phyloP scores from a whole-genome alignment of 495 filamentous ascomycete genomes.

The Platismatia glauca region DNA sequence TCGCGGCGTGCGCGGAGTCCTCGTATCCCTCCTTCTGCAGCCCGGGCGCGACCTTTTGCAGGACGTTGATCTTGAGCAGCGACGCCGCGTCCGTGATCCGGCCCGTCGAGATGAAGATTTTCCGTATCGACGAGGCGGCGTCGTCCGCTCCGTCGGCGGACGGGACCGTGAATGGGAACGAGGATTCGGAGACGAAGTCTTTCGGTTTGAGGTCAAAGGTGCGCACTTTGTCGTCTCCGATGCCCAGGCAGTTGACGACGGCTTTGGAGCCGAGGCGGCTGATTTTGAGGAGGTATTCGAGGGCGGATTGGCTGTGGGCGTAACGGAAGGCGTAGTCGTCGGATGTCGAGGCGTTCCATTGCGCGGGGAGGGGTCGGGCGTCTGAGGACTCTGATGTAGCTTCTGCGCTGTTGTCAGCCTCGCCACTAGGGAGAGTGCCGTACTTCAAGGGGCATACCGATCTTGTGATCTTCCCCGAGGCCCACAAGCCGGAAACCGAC shows the following conservation, averaged over 20 bases:
- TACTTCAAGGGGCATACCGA: constrained; percentile 36
- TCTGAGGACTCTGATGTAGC: constrained; percentile 37
- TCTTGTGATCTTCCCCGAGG: constrained; percentile 67
- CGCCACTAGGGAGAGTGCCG: not conserved
- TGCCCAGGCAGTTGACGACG: constrained; percentile 66
- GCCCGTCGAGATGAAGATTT: constrained; percentile 63
- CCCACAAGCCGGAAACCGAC: constrained; percentile 77
- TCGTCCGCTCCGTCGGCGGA: constrained; percentile 12
- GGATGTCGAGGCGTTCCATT: constrained; percentile 65
- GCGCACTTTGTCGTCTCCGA: constrained; percentile 72
- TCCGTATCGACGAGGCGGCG: constrained; percentile 40
- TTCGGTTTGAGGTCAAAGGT: constrained; percentile 64
- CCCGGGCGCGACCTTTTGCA: constrained; percentile 69
- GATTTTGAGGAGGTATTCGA: constrained; percentile 74
- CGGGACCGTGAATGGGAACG: constrained; percentile 40
- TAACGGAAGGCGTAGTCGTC: constrained; percentile 74
- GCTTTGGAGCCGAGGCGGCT: constrained; percentile 76
- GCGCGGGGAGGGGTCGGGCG: constrained; percentile 50
- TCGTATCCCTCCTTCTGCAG: constrained; percentile 71
- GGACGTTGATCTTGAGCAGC: constrained; percentile 63
- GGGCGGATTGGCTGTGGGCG: constrained; percentile 77
- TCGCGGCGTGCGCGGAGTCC: constrained; percentile 34
- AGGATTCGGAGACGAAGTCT: constrained; percentile 63
- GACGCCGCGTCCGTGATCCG: constrained; percentile 59
- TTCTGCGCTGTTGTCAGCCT: constrained; percentile 32